Base-by-base conservation (phyloP, 2,329 filamentous ascomycete species). In the Dichotomopilus funicola region DNA sequence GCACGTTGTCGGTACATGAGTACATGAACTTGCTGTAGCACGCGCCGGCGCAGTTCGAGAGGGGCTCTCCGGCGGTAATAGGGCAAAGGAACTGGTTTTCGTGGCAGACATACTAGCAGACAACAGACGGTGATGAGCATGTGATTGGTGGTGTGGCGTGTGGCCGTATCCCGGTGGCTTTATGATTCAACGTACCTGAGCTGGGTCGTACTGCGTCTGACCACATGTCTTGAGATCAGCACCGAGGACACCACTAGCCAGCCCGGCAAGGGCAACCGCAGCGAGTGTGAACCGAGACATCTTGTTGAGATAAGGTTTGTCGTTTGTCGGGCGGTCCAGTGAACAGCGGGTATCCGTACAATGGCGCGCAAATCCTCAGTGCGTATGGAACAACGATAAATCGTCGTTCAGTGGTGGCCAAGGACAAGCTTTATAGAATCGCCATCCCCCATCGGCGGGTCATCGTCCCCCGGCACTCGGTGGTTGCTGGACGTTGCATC, bases 1-100 rank as follows among this genome's bases (percentile, higher is more conserved):
- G 55, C 38, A 57, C 60, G 44, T 62, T 64, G 57, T 62, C 61
- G 54, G 54, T 58, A 62, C 67, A 70, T 3, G 62, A 61, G 63
- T 70, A 70, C 64, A 68, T 65, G 63, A 66, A 70, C 51, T 60
- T 65, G 64, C 63, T 66, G 65, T 68, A 71, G 66, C 69, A 71
- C 46, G 68, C 67, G 44, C 67, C 66, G 50, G 60, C 62, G 64
- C 69, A 71, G 61, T 64, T 64, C 11, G 65, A 65, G 9, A 71
- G 65, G 7, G 64, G 60, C 61, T 71, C 69, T 54, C 68, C 69
- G 13, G 66, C 66, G 12, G 61, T 56, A 53, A 71, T 58, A 53
- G 68, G 69, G 61, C 69, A 71, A 48, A 71, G 64, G 41, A 69
- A 66, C 41, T 63, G 57, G 58, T 60, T 59, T 57, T 63, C 50